Base-by-base conservation (phyloP, 2,329 filamentous ascomycete genomes). In the Aspergillus glaucus region DNA sequence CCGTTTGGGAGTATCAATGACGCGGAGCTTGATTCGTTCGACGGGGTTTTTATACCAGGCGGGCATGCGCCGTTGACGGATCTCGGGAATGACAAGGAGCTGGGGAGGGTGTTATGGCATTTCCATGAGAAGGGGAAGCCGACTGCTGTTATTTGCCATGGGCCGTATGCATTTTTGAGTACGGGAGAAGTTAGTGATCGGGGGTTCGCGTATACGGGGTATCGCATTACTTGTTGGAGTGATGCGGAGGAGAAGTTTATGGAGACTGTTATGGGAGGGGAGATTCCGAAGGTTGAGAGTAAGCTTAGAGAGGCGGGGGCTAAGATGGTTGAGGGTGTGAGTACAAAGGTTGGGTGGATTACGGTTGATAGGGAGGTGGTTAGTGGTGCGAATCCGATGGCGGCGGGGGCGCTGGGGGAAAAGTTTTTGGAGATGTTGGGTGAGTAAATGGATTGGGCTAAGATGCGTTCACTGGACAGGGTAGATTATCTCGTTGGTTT, bases 141-240 rank as follows among this genome's bases (percentile, higher is more conserved):
- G 0, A 75, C 73, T 0, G 72, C 71, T 1, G 68, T 65, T 3
- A 68, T 75, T n/a, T 75, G 73, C 36, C 73, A 76, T 47, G 74
- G 74, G 1, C 72, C 73, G 0, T 74, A 69, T 55, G 74, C 71
- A 1, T 64, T 75, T 34, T 49, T 76, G 12, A 70, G 66, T 4
- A 75, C 72, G 0, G 71, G 69, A 53, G 52, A 57, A 14, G 62
- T 56, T 0, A 67, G 64, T 0, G 59, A 61, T 43, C 61, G 63
- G 1, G 57, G 62, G 26, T 75, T 75, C 44, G 68, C 64, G 21
- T 76, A 75, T 50, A 68, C 71, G 39, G 73, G 71, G 14, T 76
- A 75, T 51, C 67, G 69, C 54, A 66, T 76, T 28, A 75, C 71
- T 1, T 65, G 63, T 34, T 75, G 71, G 66, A 72, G 69, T 39